These are phyloP conservation scores for Saccharomycopsis crataegensis DNA, from an alignment of 1,139 yeast species.

Conservation along the genomic window DNA sequence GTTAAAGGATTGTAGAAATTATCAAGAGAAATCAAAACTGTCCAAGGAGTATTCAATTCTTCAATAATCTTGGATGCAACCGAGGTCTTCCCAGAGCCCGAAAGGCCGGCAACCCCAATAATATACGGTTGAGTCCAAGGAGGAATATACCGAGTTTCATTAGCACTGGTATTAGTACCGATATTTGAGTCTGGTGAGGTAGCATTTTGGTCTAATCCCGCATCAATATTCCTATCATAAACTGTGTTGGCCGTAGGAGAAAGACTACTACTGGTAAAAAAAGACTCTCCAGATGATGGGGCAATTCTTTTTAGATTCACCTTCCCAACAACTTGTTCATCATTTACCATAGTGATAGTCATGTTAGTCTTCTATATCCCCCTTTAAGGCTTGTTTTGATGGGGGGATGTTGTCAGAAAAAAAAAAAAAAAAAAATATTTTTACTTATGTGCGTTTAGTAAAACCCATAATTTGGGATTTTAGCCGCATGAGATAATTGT, in stretches of 20 bases:
- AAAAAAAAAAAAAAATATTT: not conserved
- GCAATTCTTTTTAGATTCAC: constrained; percentile 8
- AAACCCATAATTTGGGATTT: not conserved
- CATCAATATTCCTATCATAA: not conserved
- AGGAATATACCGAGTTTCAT: constrained; percentile 48
- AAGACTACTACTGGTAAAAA: not conserved
- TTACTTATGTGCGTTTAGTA: too few species aligned
- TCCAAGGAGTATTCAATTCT: constrained; percentile 87
- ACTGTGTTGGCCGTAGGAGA: not conserved
- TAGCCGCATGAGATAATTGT: not conserved
- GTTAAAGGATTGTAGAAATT: constrained; percentile 78
- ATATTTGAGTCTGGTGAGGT: not conserved
- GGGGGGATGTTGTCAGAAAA: not conserved
- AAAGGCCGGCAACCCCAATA: constrained; percentile 90
- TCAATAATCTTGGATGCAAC: constrained; percentile 79
- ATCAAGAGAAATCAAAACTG: constrained; percentile 84
- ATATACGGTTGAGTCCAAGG: constrained; percentile 97
- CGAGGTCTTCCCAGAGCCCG: constrained; percentile 94
- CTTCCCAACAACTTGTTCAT: not conserved
- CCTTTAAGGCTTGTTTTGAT: not conserved
- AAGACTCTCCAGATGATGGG: constrained; percentile 12
- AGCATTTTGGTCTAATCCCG: not conserved
- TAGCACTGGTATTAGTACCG: not conserved
- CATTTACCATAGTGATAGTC: not conserved
- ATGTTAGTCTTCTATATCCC: not conserved